phyloP scores from a whole-genome alignment of 805 yeast species.

The Kockiozyma suomiensis region DNA sequence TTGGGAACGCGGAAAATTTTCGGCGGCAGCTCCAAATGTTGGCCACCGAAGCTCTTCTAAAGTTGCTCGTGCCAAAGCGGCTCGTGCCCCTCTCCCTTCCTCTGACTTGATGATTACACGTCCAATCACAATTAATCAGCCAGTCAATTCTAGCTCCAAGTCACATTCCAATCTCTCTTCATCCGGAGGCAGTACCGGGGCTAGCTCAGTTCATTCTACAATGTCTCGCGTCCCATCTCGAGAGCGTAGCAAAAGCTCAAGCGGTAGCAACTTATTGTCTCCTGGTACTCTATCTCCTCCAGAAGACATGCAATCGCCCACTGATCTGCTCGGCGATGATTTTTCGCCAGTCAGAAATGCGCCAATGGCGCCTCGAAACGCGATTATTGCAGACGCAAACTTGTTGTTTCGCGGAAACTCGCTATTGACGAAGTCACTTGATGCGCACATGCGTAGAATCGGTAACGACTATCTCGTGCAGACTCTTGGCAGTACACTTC shows the following conservation, averaged over 20 bases:
- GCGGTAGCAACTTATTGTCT: slow-evolving; percentile 21
- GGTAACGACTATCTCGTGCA: slow-evolving; percentile 79
- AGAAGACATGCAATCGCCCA: slow-evolving; percentile 6
- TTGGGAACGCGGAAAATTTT: slow-evolving; percentile 27
- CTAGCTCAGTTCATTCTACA: background rate
- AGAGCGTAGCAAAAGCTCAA: slow-evolving; percentile 7
- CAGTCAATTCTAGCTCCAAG: background rate
- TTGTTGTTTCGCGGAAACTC: slow-evolving; percentile 84
- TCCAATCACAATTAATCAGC: background rate
- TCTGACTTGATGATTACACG: background rate
- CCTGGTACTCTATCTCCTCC: slow-evolving; percentile 25
- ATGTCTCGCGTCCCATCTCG: slow-evolving; percentile 6
- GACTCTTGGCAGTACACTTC: slow-evolving; percentile 70
- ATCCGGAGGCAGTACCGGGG: background rate
- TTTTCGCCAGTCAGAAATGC: background rate
- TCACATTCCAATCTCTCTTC: background rate
- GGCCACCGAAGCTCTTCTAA: background rate
- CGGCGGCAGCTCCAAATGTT: background rate
- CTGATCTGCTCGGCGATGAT: slow-evolving; percentile 5
- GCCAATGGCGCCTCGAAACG: slow-evolving; percentile 1
- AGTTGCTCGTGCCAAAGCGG: background rate
- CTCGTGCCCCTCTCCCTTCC: slow-evolving; percentile 1
- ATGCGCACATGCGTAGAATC: slow-evolving; percentile 68
- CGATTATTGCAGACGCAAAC: slow-evolving; percentile 45
- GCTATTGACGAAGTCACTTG: slow-evolving; percentile 77